A percentile compares a stretch with the other conserved stretches of the same genome.
These are phyloP conservation scores for Hypholoma sublateritium DNA, from an alignment of 768 basidiomycete species.

Conservation along the genomic window DNA sequence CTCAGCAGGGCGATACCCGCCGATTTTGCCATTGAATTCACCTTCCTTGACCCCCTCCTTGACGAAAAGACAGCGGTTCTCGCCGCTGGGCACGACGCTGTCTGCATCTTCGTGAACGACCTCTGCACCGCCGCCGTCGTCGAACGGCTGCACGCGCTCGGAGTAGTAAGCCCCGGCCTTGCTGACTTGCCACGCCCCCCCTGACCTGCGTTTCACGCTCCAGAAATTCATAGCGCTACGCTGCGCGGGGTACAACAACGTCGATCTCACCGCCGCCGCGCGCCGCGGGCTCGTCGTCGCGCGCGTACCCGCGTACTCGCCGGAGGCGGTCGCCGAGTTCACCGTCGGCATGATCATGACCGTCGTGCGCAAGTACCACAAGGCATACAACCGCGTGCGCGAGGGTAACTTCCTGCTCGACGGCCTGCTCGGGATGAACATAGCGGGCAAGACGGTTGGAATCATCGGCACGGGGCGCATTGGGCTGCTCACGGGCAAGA, in stretches of 20 bases:
- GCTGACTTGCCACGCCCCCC: background rate
- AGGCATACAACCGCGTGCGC: slow-evolving; percentile 43
- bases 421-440: slow-evolving; percentile 41
- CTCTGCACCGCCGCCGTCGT: slow-evolving; percentile 35
- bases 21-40: slow-evolving; percentile 29
- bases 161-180: slow-evolving; percentile 30
- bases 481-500: slow-evolving; percentile 40
- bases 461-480: slow-evolving; percentile 46
- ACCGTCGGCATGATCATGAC: slow-evolving; percentile 47
- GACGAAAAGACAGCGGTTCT: slow-evolving; percentile 34
- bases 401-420: slow-evolving; percentile 47
- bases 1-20: slow-evolving; percentile 27
- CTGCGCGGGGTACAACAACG: slow-evolving; percentile 44
- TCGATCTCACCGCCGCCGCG: slow-evolving; percentile 33
- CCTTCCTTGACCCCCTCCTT: slow-evolving; percentile 37
- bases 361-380: slow-evolving; percentile 45
- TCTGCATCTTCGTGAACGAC: slow-evolving; percentile 46
- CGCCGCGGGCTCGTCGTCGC: slow-evolving; percentile 35
- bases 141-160: slow-evolving; percentile 28
- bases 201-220: background rate
- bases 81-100: slow-evolving; percentile 35
- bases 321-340: slow-evolving; percentile 45
- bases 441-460: slow-evolving; percentile 41
- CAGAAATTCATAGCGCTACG: slow-evolving; percentile 42
- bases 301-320: slow-evolving; percentile 43